Evolutionary conservation across 352 stramenopile species (phyloP), one percentile per base, ranked within the genome.

Genomic region (Phytophthora pini): DNA sequence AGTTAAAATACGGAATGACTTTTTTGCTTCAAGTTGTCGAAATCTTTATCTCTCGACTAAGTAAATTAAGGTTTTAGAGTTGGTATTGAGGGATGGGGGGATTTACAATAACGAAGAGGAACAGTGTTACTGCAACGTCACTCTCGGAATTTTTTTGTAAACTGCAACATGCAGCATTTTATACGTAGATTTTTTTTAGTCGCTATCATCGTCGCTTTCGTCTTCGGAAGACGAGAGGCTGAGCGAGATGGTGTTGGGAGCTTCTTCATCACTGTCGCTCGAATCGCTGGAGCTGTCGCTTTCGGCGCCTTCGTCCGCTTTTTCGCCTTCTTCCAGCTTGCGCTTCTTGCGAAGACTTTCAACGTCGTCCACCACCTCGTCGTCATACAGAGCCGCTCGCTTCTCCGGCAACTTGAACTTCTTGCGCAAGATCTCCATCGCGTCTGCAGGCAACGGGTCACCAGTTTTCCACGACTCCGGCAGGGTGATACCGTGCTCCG

Each of bases 381-480:
- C 84, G 46, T 90, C 79, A 55, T 92, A 92, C 48, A 92, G 54
- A 6, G 83, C 67, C 11, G 70, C 60, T 7, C 84, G 80, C 71
- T 93, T 91, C 32, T 89, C 82, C 1, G 84, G 80, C 22, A 93
- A 38, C 54, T 91, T 91, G 57, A 94, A 88, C 66, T 92, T 93
- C 59, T 90, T 89, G 26, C 87, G 80, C 44, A 94, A 29, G 5
- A 88, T 76, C 24, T 94, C 87, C 84, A 93, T 92, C 4, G 77
- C 82, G 12, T 92, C 81, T 0, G 84, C 15, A 24, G 87, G 87
- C 47, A 94, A 39, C 11, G 87, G 72, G 27, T 93, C 82, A 13
- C 82, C 84, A 0, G 78, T 76, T 69, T 90, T 91, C 83, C 86
- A 92, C 8, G 77, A 66, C 32, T 90, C 82, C 1, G 84, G 84